Base-by-base conservation (phyloP, 2,329 filamentous ascomycete species). In the Phyllosticta ampelicida region DNA sequence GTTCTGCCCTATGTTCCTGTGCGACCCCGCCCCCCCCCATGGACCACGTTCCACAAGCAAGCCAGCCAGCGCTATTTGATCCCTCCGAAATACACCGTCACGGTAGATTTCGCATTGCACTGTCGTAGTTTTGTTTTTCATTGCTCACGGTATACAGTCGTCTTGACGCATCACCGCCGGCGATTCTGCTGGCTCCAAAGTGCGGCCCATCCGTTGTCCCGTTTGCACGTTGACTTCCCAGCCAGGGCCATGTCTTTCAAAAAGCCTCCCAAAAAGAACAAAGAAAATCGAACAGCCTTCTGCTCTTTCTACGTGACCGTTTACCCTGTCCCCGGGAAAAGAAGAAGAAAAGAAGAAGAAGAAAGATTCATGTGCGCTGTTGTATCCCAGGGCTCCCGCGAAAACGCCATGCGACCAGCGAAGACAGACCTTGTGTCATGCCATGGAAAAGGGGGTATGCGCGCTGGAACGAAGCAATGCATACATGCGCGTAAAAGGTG, bases 391-490 rank as follows among this genome's bases (percentile, higher is more conserved):
- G 30, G 23, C 49, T 48, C 56, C 56, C 48, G 50, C 44, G 51
- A 54, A 53, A 53, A 30, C 52, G 48, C 51, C 56, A 58, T 58
- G 56, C 56, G 36, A 54, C 51, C 56, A 58, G 56, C 49, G 51
- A 54, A 13, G 29, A 54, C 51, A 58, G 19, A 51, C 53, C 51
- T 8, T 53, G 36, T 70, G 60, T 63, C 62, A 65, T 65, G 65
- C 65, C 64, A 67, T 68, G 65, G 64, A 68, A 60, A 70, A 66
- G 61, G 66, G 60, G 65, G 67, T 70, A 71, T 71, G 70, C 66
- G 65, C 67, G 64, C 64, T 64, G 65, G 62, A 67, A 66, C 65
- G 66, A 50, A 61, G 60, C 59, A 62, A 61, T 64, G 65, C 66
- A 61, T 64, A 65, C 66, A 64, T 63, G 66, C 62, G 65, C 61